A percentile compares a stretch with the other conserved stretches of the same genome.
Conservation (phyloP, 2,329 filamentous ascomycete species). For the Madurella fahalii region DNA sequence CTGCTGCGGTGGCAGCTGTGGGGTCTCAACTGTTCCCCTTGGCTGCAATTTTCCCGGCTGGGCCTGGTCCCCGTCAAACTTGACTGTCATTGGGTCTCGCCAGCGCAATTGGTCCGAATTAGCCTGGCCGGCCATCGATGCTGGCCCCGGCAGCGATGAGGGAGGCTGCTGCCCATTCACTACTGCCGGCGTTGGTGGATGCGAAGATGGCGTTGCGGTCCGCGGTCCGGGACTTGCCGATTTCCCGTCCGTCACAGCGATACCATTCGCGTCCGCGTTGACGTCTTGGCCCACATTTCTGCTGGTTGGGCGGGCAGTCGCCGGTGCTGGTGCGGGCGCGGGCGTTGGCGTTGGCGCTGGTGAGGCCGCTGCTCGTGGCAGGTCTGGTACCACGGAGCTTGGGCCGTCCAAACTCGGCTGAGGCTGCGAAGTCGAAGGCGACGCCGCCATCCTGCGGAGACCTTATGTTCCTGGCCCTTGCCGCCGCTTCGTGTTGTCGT, state of each 20-base stretch:
- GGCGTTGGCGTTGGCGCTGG: not conserved
- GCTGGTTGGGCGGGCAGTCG: too few relatives aligned
- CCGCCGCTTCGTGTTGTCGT: not conserved
- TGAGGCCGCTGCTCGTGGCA: conserved; percentile 4
- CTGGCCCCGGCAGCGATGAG: not conserved
- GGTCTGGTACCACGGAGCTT: conserved; percentile 2
- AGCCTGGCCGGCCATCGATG: not conserved
- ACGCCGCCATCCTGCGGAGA: not conserved
- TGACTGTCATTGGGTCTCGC: conserved; percentile 20
- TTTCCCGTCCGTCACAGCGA: not conserved
- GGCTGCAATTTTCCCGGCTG: conserved; percentile 11
- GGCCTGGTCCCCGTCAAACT: conserved; percentile 14
- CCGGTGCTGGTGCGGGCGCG: not conserved
- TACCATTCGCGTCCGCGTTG: conserved; percentile 2
- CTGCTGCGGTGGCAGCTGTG: not conserved
- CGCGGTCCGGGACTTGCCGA: conserved; percentile 7
- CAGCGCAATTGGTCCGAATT: conserved; percentile 10
- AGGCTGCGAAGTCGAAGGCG: not conserved
- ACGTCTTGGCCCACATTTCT: not conserved
- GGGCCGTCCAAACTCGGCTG: not conserved
- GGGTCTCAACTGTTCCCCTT: not conserved
- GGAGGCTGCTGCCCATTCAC: conserved; percentile 8
- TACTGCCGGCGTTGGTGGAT: conserved; percentile 8
- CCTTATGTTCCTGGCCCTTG: not conserved
- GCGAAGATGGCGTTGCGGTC: conserved; percentile 14